Percentiles rank a stretch among this genome's conserved stretches.
Evolutionary conservation across 805 yeast genomes (phyloP).

Genomic region (Metschnikowia baotianmanensis): DNA sequence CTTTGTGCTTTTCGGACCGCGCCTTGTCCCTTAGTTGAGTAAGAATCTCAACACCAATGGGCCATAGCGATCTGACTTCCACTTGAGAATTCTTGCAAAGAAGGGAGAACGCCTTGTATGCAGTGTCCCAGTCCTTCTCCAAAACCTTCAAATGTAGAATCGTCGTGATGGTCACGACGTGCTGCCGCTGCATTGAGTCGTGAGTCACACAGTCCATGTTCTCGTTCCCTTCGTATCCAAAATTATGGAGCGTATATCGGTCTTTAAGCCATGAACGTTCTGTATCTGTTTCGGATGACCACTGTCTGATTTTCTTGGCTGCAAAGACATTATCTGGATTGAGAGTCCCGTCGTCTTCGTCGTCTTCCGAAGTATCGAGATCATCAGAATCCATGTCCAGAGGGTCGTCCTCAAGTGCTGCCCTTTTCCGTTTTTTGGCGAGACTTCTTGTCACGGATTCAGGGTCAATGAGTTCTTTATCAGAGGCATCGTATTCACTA

Average conservation of each 20-base stretch:
- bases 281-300: slow-evolving; percentile 8
- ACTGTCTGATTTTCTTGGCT: slow-evolving; percentile 6
- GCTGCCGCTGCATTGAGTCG: slow-evolving; percentile 22
- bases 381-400: too few species aligned
- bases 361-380: neutral
- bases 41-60: slow-evolving; percentile 59
- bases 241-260: slow-evolving; percentile 4
- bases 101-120: slow-evolving; percentile 51
- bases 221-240: slow-evolving; percentile 21
- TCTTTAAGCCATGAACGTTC: slow-evolving; percentile 12
- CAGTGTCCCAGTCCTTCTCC: slow-evolving; percentile 51
- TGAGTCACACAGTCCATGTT: slow-evolving; percentile 7
- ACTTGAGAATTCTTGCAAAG: slow-evolving; percentile 47
- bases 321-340: slow-evolving; percentile 8
- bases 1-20: neutral
- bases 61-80: slow-evolving; percentile 62
- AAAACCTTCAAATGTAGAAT: slow-evolving; percentile 50
- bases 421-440: too few species aligned
- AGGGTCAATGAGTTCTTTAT: neutral
- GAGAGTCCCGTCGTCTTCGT: neutral
- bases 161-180: slow-evolving; percentile 35
- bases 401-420: too few species aligned
- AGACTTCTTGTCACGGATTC: too few species aligned
- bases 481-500: too few species aligned
- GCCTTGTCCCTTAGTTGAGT: slow-evolving; percentile 7